phyloP scores from a whole-genome alignment of 768 basidiomycete species.

The Collybia sordida region DNA sequence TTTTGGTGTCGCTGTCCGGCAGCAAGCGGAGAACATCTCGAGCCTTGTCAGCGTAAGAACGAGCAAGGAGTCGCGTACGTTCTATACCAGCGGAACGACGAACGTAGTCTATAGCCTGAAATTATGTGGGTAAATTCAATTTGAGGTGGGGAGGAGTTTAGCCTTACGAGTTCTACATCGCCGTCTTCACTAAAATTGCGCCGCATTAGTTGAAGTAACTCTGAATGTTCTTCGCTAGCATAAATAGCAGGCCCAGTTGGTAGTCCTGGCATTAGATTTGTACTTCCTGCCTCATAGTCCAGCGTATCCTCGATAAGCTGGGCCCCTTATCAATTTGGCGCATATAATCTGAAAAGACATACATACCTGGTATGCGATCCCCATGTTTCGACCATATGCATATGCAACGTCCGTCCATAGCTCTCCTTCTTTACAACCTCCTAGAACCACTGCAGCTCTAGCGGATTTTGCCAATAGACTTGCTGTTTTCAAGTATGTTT shows the following conservation, averaged over 20 bases:
- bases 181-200: constrained; percentile 76
- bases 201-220: constrained; percentile 72
- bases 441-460: constrained; percentile 83
- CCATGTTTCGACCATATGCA: constrained; percentile 85
- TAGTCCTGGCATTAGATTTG: constrained; percentile 27
- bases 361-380: constrained; percentile 62
- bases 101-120: constrained; percentile 68
- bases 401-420: constrained; percentile 89
- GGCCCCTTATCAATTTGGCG: not conserved
- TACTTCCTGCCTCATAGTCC: constrained; percentile 56
- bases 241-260: constrained; percentile 85
- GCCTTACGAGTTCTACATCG: constrained; percentile 75
- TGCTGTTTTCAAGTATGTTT: constrained; percentile 82
- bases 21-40: constrained; percentile 64
- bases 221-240: constrained; percentile 82
- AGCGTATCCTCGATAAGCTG: constrained; percentile 86
- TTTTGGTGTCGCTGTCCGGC: constrained; percentile 79
- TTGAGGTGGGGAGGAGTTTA: not conserved
- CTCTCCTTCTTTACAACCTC: constrained; percentile 76
- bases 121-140: not conserved
- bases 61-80: constrained; percentile 77
- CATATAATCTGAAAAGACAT: constrained; percentile 1
- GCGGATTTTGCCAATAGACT: constrained; percentile 88
- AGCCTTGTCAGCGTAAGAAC: constrained; percentile 74
- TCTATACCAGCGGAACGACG: constrained; percentile 71